phyloP scores from a whole-genome alignment of 345 rosid species.

The Alliaria petiolata region DNA sequence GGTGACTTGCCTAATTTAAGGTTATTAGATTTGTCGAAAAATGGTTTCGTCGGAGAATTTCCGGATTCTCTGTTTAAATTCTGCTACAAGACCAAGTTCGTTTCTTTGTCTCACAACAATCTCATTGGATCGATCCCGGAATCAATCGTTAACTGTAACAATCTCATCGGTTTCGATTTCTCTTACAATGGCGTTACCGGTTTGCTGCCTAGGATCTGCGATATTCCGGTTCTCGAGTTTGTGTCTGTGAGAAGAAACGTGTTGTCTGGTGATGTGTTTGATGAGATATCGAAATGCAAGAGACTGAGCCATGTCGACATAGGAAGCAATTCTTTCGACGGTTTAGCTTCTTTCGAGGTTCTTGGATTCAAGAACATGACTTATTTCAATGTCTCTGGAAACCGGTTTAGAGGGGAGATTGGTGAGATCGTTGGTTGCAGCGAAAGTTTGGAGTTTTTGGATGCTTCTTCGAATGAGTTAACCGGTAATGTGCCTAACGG shows the following conservation, averaged over 20 bases:
- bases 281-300: conserved; percentile 52
- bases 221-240: conserved; percentile 51
- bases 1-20: conserved; percentile 76
- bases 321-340: conserved; percentile 61
- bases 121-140: conserved; percentile 68
- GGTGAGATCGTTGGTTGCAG: conserved; percentile 50
- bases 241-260: conserved; percentile 60
- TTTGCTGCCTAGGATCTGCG: conserved; percentile 50
- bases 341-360: conserved; percentile 61
- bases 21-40: conserved; percentile 84
- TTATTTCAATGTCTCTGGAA: conserved; percentile 63
- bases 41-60: conserved; percentile 57
- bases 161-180: conserved; percentile 79
- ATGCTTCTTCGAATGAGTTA: conserved; percentile 69
- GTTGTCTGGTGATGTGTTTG: conserved; percentile 58
- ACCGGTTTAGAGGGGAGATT: conserved; percentile 63
- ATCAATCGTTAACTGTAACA: conserved; percentile 58
- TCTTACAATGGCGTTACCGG: conserved; percentile 67
- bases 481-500: conserved; percentile 53
- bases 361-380: conserved; percentile 55
- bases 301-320: conserved; percentile 62
- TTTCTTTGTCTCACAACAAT: conserved; percentile 65
- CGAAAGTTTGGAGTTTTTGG: conserved; percentile 53
- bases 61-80: conserved; percentile 59
- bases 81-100: conserved; percentile 75